A percentile compares a stretch with the other conserved stretches of the same genome.
These are phyloP conservation scores for Ceratobasidium sp. DNA, from an alignment of 1,284 basidiomycete genomes.

Conservation along the genomic window DNA sequence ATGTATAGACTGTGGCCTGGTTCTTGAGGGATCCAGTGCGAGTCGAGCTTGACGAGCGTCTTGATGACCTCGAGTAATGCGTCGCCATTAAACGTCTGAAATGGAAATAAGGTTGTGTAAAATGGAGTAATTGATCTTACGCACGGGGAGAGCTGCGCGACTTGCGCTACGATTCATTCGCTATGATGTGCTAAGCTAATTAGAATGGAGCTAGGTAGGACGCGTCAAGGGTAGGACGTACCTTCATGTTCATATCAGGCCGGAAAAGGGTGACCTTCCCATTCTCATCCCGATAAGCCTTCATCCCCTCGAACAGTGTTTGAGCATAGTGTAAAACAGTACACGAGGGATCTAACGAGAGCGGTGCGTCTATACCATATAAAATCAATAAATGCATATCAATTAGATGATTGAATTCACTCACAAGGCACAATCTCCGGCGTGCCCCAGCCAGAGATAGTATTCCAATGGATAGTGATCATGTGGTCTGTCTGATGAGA, in stretches of 20 bases:
- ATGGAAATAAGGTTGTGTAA: slow-evolving; percentile 9
- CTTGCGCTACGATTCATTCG: slow-evolving; percentile 86
- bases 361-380: slow-evolving; percentile 71
- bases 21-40: slow-evolving; percentile 92
- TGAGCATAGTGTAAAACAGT: slow-evolving; percentile 97
- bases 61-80: slow-evolving; percentile 89
- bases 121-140: slow-evolving; percentile 52
- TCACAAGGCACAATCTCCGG: slow-evolving; percentile 89
- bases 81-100: slow-evolving; percentile 84
- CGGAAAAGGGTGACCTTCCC: slow-evolving; percentile 91
- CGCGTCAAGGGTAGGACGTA: neutral
- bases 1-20: slow-evolving; percentile 94
- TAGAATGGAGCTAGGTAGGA: neutral
- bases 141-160: slow-evolving; percentile 81
- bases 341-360: slow-evolving; percentile 84
- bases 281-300: slow-evolving; percentile 88
- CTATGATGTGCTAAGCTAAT: slow-evolving; percentile 38
- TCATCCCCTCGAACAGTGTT: slow-evolving; percentile 94
- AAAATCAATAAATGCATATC: slow-evolving; percentile 14
- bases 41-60: slow-evolving; percentile 87
- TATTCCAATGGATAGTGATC: slow-evolving; percentile 87
- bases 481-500: slow-evolving; percentile 86
- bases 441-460: slow-evolving; percentile 80
- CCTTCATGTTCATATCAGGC: slow-evolving; percentile 98
- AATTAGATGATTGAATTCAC: slow-evolving; percentile 51